A percentile compares a stretch with the other conserved stretches of the same genome.
phyloP scores from a whole-genome alignment of 208 protist species.

The Ichthyophonus hoferi region DNA sequence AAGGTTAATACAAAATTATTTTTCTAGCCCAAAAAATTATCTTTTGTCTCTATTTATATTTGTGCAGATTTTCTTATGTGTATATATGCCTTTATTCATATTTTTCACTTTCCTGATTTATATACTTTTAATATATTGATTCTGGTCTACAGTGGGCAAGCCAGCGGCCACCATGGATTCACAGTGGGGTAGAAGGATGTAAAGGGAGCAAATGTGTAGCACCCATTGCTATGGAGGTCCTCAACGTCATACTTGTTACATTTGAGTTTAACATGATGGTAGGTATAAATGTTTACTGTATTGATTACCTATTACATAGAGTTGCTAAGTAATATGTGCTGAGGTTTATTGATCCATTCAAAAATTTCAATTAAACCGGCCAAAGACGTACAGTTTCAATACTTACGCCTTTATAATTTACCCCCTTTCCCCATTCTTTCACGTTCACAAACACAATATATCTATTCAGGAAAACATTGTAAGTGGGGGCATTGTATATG shows the following conservation, averaged over 20 bases:
- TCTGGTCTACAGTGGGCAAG: not conserved
- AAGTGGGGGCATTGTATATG: not conserved
- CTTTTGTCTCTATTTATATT: not conserved
- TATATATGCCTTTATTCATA: too few relatives aligned
- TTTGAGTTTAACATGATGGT: not conserved
- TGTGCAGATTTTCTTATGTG: too few relatives aligned
- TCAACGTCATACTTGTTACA: not conserved
- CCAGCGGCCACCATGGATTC: not conserved
- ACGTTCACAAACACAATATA: not conserved
- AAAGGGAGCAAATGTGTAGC: not conserved
- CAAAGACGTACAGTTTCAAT: not conserved
- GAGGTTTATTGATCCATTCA: too few relatives aligned
- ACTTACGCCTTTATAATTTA: not conserved
- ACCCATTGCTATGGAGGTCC: not conserved
- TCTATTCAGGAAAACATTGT: not conserved
- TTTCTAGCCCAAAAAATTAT: not conserved
- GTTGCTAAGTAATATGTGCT: too few relatives aligned
- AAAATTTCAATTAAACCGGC: too few relatives aligned
- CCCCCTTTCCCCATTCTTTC: not conserved
- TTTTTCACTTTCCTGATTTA: too few relatives aligned
- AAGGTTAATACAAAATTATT: not conserved
- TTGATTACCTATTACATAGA: too few relatives aligned
- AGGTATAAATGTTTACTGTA: not conserved
- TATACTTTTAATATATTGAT: not conserved
- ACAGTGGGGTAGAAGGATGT: not conserved